These are phyloP conservation scores for Entoloma clypeatum DNA, from an alignment of 1,284 basidiomycete species.

Conservation along the genomic window DNA sequence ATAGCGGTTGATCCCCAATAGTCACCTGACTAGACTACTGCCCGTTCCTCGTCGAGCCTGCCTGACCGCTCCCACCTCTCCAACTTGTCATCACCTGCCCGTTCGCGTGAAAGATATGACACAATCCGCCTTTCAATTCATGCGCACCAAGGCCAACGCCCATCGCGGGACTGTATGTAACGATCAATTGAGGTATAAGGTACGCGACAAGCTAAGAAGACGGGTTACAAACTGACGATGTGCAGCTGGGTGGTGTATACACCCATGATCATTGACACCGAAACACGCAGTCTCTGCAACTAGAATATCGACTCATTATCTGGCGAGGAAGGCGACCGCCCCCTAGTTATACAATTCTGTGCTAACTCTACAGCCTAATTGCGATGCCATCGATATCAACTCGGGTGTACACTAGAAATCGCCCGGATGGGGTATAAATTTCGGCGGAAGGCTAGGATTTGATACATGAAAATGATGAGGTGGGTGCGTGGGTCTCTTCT, in stretches of 20 bases:
- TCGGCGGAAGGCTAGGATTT: slow-evolving; percentile 94
- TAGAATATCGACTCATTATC: slow-evolving; percentile 66
- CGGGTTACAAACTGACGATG: slow-evolving; percentile 1
- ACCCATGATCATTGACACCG: slow-evolving; percentile 98
- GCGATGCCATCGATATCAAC: slow-evolving; percentile 94
- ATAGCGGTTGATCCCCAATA: too few species aligned
- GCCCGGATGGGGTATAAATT: slow-evolving; percentile 83
- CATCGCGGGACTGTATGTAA: too few species aligned
- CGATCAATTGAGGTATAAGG: too few species aligned
- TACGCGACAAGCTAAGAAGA: slow-evolving; percentile 27
- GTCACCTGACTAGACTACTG: too few species aligned
- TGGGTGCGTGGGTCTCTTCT: slow-evolving; percentile 55
- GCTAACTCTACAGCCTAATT: slow-evolving; percentile 83
- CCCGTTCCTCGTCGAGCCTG: too few species aligned
- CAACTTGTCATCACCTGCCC: too few species aligned
- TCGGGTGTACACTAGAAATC: slow-evolving; percentile 97
- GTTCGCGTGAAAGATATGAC: too few species aligned
- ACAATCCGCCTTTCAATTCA: too few species aligned
- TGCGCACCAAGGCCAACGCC: too few species aligned
- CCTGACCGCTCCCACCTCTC: too few species aligned
- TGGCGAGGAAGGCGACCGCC: slow-evolving; percentile 82
- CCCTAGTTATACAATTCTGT: slow-evolving; percentile 92
- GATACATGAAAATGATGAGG: slow-evolving; percentile 65
- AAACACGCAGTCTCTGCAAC: slow-evolving; percentile 54
- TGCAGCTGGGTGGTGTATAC: slow-evolving; percentile 75